Evolutionary conservation across 2,329 filamentous ascomycete genomes (phyloP), one percentile per base, ranked within the genome.

Genomic region (Clarireedia hainanense): DNA sequence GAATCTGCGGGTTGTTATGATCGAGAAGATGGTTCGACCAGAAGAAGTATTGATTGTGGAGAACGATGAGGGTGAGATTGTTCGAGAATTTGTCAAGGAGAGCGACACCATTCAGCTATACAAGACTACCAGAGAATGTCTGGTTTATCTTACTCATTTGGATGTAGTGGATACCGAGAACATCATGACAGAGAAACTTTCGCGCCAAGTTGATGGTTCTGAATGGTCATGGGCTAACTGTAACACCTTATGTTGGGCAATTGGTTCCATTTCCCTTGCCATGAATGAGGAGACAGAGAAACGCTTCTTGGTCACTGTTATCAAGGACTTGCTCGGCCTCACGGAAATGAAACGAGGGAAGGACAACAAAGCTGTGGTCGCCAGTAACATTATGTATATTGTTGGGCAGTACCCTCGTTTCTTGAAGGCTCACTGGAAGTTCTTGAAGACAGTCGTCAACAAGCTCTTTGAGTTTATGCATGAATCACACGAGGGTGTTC

Each of bases 391-490:
- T 68, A 99, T 99, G 94, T 99, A 99, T 72, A 99, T 99, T 74
- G 94, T 99, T 59, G 94, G 94, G 57, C 94, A 99, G 70, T 99
- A 99, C 69, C 94, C 94, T 39, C 89, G 94, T 20, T 99, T 99
- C 76, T 76, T 99, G 66, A 99, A 99, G 76, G 94, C 94, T 1
- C 94, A 99, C 72, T 99, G 94, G 94, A 99, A 99, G 72, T 99
- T 99, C 75, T 78, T 99, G 56, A 99, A 99, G 83, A 99, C 94
- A 2, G 94, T 99, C 17, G 94, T 99, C 68, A 99, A 99, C 76
- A 99, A 99, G 77, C 81, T 99, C 5, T 99, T 99, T 68, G 94
- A 99, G 75, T 99, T 99, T 70, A 99, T 99, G 94, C 94, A 99
- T 72, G 94, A 99, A 73, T 97, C 94, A 1, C 94, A 99, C 68